phyloP scores from a whole-genome alignment of 2,329 filamentous ascomycete species.

The Neonectria faginata region DNA sequence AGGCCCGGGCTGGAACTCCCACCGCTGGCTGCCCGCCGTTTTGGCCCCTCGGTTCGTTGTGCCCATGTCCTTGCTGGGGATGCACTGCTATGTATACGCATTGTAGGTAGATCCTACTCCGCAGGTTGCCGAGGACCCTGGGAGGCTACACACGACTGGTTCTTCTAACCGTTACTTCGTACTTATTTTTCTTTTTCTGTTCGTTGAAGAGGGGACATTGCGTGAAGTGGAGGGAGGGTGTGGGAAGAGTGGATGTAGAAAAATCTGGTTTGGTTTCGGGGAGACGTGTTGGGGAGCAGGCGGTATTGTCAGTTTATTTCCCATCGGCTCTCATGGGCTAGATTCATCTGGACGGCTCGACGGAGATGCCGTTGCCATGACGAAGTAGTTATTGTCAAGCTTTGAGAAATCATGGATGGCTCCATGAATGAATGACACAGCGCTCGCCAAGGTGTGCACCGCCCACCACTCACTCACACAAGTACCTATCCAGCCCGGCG shows the following conservation, averaged over 20 bases:
- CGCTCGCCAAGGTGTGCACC: constrained; percentile 10
- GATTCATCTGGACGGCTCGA: background rate
- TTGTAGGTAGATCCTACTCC: background rate
- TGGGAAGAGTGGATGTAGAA: constrained; percentile 3
- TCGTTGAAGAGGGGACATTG: background rate
- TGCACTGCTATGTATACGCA: background rate
- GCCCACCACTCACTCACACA: constrained; percentile 12
- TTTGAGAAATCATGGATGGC: constrained; percentile 22
- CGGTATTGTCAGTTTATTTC: constrained; percentile 2
- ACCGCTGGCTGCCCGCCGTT: constrained; percentile 3
- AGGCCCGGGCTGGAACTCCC: constrained; percentile 6
- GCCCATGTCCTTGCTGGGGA: background rate
- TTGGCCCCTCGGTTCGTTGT: background rate
- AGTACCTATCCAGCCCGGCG: constrained; percentile 2
- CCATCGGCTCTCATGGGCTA: background rate
- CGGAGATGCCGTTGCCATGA: constrained; percentile 41
- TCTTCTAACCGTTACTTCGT: background rate
- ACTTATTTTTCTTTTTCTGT: too few species aligned
- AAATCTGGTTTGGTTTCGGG: constrained; percentile 8
- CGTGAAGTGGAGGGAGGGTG: background rate
- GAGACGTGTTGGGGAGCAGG: constrained; percentile 10
- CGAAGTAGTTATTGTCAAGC: constrained; percentile 37
- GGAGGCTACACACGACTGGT: background rate
- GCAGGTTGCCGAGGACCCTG: background rate
- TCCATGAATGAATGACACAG: constrained; percentile 1